Conservation (phyloP, 768 basidiomycete species). For the Serendipita sp. region DNA sequence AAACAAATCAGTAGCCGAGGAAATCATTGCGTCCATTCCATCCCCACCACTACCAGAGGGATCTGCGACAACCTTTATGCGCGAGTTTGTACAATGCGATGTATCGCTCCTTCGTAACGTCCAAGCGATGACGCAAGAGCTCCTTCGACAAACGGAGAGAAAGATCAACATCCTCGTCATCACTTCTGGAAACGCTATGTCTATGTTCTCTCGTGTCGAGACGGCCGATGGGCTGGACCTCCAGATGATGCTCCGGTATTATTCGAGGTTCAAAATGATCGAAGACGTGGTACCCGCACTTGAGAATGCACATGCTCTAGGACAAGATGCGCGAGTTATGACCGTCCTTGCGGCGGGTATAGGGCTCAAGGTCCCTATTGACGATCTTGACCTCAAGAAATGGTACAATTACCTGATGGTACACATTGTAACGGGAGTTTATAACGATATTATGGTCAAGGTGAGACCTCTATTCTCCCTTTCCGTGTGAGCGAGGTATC, state of each 20-base stretch:
- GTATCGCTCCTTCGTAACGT: constrained; percentile 13
- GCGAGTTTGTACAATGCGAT: constrained; percentile 19
- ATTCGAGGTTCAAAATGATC: constrained; percentile 35
- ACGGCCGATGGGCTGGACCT: constrained; percentile 6
- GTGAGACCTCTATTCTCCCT: no score
- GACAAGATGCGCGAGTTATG: constrained; percentile 35
- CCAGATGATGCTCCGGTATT: constrained; percentile 30
- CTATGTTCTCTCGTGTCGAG: neutral
- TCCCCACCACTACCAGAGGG: neutral
- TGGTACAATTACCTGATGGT: neutral
- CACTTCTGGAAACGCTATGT: neutral
- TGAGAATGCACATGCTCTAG: constrained; percentile 26
- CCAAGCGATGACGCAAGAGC: neutral
- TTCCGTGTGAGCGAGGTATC: neutral
- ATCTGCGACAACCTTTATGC: constrained; percentile 12
- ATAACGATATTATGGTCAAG: constrained; percentile 1
- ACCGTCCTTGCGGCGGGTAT: constrained; percentile 26
- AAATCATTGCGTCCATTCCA: constrained; percentile 11
- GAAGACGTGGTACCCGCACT: constrained; percentile 30
- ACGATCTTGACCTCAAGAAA: constrained; percentile 38
- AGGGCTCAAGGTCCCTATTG: constrained; percentile 24
- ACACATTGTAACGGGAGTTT: neutral
- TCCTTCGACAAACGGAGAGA: constrained; percentile 4
- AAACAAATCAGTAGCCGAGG: constrained; percentile 10
- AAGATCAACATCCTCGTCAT: constrained; percentile 12